Conservation (phyloP, 1,284 basidiomycete genomes). For the Ustilago lituana region DNA sequence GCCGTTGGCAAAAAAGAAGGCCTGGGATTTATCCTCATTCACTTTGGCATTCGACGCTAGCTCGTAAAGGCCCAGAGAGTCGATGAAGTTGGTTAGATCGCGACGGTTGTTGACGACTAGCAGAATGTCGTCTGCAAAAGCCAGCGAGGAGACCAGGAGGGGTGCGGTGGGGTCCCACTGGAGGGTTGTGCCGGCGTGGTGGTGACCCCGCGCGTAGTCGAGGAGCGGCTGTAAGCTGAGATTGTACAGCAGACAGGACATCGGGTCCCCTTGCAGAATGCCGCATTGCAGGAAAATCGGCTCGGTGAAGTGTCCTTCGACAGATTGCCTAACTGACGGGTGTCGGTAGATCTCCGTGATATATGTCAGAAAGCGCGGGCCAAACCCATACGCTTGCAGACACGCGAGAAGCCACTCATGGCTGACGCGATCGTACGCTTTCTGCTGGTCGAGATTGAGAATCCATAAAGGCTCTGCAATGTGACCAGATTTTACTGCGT, state of each 20-base stretch:
- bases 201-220: not conserved
- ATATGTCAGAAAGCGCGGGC: not conserved
- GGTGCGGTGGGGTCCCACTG: too few species aligned
- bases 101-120: too few species aligned
- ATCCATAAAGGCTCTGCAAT: not conserved
- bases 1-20: not conserved
- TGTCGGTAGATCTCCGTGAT: too few species aligned
- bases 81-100: not conserved
- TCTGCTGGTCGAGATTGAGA: slow-evolving; percentile 2
- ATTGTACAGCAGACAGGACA: slow-evolving; percentile 1
- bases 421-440: not conserved
- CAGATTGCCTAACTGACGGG: not conserved
- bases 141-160: too few species aligned
- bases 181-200: not conserved
- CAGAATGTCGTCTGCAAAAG: too few species aligned
- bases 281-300: not conserved
- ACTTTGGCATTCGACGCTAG: slow-evolving; percentile 1
- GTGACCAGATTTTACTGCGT: too few species aligned
- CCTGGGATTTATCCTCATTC: not conserved
- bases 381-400: not conserved
- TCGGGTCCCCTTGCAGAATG: not conserved
- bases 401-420: slow-evolving; percentile 1
- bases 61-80: not conserved
- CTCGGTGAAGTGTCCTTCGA: not conserved
- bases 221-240: not conserved